Conservation (phyloP, 2,329 filamentous ascomycete species). For the Mariannaea sp. region DNA sequence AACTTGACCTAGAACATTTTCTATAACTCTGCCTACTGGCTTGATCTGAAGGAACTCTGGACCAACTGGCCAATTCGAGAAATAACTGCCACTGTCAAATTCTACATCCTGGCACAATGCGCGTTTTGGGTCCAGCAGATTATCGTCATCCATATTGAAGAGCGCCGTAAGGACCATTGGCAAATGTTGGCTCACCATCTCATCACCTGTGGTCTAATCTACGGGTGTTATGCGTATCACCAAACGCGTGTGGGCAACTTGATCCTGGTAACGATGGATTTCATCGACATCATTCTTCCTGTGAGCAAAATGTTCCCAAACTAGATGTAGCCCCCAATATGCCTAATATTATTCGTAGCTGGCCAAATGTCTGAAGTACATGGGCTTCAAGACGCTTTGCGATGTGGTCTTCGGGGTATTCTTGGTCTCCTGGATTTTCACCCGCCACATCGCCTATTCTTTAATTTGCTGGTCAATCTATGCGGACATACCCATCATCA, state of each 20-base stretch:
- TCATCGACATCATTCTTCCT: constrained; percentile 86
- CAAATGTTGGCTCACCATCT: constrained; percentile 97
- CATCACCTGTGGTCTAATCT: constrained; percentile 81
- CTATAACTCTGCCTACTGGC: constrained; percentile 75
- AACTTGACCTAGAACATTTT: constrained; percentile 71
- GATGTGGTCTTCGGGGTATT: constrained; percentile 84
- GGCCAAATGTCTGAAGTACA: constrained; percentile 91
- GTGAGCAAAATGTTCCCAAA: constrained; percentile 55
- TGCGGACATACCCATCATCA: constrained; percentile 15
- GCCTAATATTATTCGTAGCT: constrained; percentile 54
- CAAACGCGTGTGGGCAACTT: constrained; percentile 87
- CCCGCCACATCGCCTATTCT: constrained; percentile 79
- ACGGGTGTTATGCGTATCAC: constrained; percentile 83
- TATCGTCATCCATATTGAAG: constrained; percentile 91
- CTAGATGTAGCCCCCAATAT: background rate
- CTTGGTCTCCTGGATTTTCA: constrained; percentile 79
- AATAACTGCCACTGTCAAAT: constrained; percentile 75
- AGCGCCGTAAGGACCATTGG: constrained; percentile 89
- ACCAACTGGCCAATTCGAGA: constrained; percentile 81
- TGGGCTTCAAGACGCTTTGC: constrained; percentile 74
- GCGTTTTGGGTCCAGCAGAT: constrained; percentile 95
- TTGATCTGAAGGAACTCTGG: constrained; percentile 81
- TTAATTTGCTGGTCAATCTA: constrained; percentile 73
- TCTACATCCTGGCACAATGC: constrained; percentile 88
- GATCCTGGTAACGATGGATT: constrained; percentile 90